Base-by-base conservation (phyloP, 2,329 filamentous ascomycete species). In the Pyrenochaeta sp. region DNA sequence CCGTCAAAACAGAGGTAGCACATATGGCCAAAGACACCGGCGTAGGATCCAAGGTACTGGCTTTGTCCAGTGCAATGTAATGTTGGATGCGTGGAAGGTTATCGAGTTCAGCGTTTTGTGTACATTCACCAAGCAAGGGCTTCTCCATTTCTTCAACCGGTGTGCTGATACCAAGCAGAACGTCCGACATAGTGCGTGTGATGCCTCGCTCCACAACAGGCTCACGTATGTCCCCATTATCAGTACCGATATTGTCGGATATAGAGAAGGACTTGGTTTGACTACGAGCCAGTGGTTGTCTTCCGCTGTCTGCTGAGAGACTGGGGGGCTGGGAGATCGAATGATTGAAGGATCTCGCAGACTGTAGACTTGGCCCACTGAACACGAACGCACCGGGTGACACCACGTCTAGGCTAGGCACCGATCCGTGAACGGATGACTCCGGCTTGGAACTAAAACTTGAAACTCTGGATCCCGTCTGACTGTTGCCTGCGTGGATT, bases 351-450 rank as follows among this genome's bases (percentile, higher is more conserved):
- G 69, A 72, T n/a, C 63, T 58, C 13, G 65, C 67, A 49, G 72
- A 72, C 27, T 50, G 62, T 9, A 77, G 60, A 39, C 62, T 69
- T 43, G 74, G 74, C 32, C 74, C 67, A 50, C 73, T 77, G 57
- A 77, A 77, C 24, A 72, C 50, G 52, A 78, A 78, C 0, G 64
- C 46, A 9, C 65, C 66, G 39, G 72, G 69, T n/a, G 71, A 72
- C 0, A 77, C 64, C 13, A 78, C 37, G 25, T 77, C 74, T 7
- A 77, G 30, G 42, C 69, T 77, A 13, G 66, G 68, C 39, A 68
- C 42, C 5, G 68, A 73, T 15, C 64, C 66, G 25, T 67, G 51
- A 6, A 59, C 15, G 2, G 71, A 73, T 10, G 59, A 63, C 7
- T 22, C 52, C 27, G 43, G 55, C 25, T 47, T 62, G 10, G 72